Evolutionary conservation across 1,139 yeast species (phyloP), one percentile per base, ranked within the genome.

Genomic region (Pichia sp.): DNA sequence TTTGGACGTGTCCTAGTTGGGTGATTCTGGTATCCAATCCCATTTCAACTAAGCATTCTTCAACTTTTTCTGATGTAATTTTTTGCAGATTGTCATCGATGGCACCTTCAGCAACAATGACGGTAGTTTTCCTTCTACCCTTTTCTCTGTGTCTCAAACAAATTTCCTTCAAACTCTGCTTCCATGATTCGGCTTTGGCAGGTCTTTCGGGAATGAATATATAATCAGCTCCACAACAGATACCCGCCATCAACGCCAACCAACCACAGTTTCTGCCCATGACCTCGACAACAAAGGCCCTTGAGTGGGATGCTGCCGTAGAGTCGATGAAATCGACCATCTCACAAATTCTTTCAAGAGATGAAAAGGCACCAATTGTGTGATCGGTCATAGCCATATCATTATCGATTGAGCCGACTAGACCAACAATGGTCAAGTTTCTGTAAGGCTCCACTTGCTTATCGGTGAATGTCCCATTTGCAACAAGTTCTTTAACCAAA

Each of bases 231-330:
- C 96, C 89, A 41, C 97, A 87, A 38, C 97, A 89, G 62, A 92
- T 82, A 64, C 98, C 98, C 16, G 98, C 92, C 95, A 90, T 87
- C 62, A 93, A 78, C 1, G 95, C 98, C 64, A 93, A 80, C 99
- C 99, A 93, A 59, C 99, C 99, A 77, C 99, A 93, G 73, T 93
- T 96, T 70, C 99, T 84, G 57, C 99, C 99, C 99, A 93, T 93
- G 50, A 93, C 99, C 73, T 93, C 99, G 57, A 93, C 90, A 48
- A 93, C 97, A 71, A 93, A 93, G 6, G 99, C 99, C 70, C 99
- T 83, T 23, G 97, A 90, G 70, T 93, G 99, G 6, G 98, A 92
- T 64, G 88, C 82, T 23, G 99, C 99, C 40, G 99, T 93, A 49
- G 97, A 96, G 71, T 92, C 97, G 64, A 93, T 93, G 72, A 87